Evolutionary conservation across 2,329 filamentous ascomycete genomes (phyloP).

Genomic region (Cytospora chrysosperma): DNA sequence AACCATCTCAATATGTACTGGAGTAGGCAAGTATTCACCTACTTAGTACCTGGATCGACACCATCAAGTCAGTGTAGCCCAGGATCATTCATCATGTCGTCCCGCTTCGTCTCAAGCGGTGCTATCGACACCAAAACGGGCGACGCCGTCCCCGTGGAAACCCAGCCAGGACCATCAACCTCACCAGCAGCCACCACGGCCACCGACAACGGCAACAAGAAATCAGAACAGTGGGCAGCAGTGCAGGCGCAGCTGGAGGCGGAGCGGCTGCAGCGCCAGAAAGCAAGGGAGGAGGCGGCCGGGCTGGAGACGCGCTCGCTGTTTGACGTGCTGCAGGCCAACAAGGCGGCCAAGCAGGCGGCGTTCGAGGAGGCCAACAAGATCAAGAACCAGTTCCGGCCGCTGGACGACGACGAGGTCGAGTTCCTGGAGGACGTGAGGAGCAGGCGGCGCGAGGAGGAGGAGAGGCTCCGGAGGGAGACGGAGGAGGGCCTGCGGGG

Average conservation of each 20-base stretch:
- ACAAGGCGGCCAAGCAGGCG: slow-evolving; percentile 83
- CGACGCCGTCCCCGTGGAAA: slow-evolving; percentile 26
- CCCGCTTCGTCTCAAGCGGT: slow-evolving; percentile 56
- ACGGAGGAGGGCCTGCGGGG: slow-evolving; percentile 55
- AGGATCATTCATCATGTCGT: slow-evolving; percentile 41
- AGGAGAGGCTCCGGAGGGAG: slow-evolving; percentile 54
- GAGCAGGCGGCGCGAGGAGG: slow-evolving; percentile 49
- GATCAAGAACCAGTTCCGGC: slow-evolving; percentile 74
- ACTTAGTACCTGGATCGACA: not conserved
- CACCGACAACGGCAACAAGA: slow-evolving; percentile 28
- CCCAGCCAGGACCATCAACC: not conserved
- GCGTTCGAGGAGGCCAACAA: slow-evolving; percentile 73
- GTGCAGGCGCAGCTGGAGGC: slow-evolving; percentile 65
- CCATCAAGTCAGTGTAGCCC: not conserved
- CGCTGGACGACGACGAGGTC: slow-evolving; percentile 76
- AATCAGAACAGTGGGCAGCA: slow-evolving; percentile 57
- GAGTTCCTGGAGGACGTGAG: slow-evolving; percentile 67
- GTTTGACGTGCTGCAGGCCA: slow-evolving; percentile 75
- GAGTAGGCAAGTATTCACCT: not conserved
- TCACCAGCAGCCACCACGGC: slow-evolving; percentile 3
- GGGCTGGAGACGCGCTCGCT: too few species aligned
- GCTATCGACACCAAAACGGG: slow-evolving; percentile 45
- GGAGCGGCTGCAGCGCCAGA: slow-evolving; percentile 54
- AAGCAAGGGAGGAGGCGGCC: slow-evolving; percentile 35
- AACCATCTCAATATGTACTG: too few species aligned